Base-by-base conservation (phyloP, 306 rosid genomes). In the Lotus japonicus region DNA sequence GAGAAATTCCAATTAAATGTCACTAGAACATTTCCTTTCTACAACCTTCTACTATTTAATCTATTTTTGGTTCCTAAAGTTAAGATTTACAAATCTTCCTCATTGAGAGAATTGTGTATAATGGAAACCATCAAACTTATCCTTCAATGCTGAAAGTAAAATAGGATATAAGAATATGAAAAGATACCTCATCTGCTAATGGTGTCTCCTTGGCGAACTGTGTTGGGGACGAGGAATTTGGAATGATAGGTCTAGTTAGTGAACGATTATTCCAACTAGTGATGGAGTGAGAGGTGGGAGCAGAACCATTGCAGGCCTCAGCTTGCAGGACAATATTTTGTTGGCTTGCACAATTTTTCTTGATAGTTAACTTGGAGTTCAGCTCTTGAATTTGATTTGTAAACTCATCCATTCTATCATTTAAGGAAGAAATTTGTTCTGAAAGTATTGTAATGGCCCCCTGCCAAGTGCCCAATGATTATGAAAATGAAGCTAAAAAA, bases 391-490 rank as follows among this genome's bases (percentile, higher is more conserved):
- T 77, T 56, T 81, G 83, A 80, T 58, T 74, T 10, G 96, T 82
- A 62, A 87, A 95, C 71, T 88, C 92, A 62, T 85, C 97, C 92
- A 95, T 95, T 69, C 97, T 85, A 76, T 95, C 99, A 81, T 88
- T 91, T 42, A 95, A 79, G 9, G 89, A 85, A n/a, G 96, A 87
- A 41, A 95, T 88, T 83, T 90, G 97, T 41, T 90, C 97, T 13
- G 89, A 90, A 48, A 95, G 92, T 77, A 84, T 90, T 69, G 66
- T 85, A 49, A 85, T 66, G 64, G 71, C 77, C 41, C 85, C 89
- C 96, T 86, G 58, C 58, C 35, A 75, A 68, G 15, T 64, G 38
- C 44, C 45, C 33, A 28, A 46, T 46, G 49, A n/a, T 54, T 79
- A 71, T 39, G 74, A 56, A 49, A 61, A 19, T 36, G 17, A 56